Evolutionary conservation across 352 stramenopile species (phyloP).

Genomic region (Phytophthora citricola): DNA sequence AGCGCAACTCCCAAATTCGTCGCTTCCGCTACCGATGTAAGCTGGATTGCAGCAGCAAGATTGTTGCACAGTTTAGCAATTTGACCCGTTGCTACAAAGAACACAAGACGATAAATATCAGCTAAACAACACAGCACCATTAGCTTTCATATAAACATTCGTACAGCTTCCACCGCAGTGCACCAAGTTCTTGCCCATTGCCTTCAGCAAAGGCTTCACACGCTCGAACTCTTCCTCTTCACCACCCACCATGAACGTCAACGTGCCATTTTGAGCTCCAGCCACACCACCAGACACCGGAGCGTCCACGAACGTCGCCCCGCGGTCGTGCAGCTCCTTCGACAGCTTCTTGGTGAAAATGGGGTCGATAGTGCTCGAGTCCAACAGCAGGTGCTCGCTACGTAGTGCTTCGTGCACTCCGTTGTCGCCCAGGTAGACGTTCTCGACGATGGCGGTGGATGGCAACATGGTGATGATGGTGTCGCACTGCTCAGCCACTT

Average conservation of each 20-base stretch:
- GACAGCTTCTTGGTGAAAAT: slow-evolving; percentile 91
- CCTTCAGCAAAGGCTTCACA: slow-evolving; percentile 83
- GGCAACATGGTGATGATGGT: slow-evolving; percentile 97
- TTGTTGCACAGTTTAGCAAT: slow-evolving; percentile 98
- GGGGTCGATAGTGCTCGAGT: slow-evolving; percentile 96
- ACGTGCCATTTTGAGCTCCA: slow-evolving; percentile 94
- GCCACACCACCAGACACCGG: slow-evolving; percentile 96
- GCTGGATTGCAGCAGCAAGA: slow-evolving; percentile 94
- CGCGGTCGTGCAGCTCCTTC: slow-evolving; percentile 57
- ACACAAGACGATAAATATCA: background rate
- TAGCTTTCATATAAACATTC: background rate
- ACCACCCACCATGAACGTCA: slow-evolving; percentile 99
- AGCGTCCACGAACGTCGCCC: slow-evolving; percentile 92
- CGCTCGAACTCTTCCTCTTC: slow-evolving; percentile 62
- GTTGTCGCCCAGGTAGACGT: slow-evolving; percentile 74
- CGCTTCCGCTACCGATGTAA: slow-evolving; percentile 94
- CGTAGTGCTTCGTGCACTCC: slow-evolving; percentile 76
- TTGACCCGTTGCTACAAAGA: slow-evolving; percentile 64
- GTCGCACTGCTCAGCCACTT: slow-evolving; percentile 79
- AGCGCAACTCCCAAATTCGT: slow-evolving; percentile 95
- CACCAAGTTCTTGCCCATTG: slow-evolving; percentile 96
- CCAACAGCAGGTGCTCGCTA: slow-evolving; percentile 91
- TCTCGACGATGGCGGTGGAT: slow-evolving; percentile 88
- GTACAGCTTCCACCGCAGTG: slow-evolving; percentile 92
- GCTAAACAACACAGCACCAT: background rate